These are phyloP conservation scores for Pseudogymnoascus sp. DNA, from an alignment of 2,329 filamentous ascomycete species.

Conservation along the genomic window DNA sequence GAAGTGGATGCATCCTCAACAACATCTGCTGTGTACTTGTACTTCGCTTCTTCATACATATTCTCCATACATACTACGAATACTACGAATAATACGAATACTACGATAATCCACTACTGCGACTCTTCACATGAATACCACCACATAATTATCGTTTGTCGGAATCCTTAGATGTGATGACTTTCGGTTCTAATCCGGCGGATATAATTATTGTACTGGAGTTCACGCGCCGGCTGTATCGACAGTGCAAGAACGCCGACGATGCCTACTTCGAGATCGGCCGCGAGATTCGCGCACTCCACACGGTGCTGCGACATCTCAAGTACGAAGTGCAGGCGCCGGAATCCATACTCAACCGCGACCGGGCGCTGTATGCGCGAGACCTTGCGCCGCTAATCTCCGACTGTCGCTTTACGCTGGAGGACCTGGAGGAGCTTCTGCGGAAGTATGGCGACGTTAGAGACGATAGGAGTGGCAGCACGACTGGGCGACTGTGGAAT, in stretches of 20 bases:
- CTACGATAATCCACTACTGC: background rate
- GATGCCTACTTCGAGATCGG: constrained; percentile 41
- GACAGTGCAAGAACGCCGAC: constrained; percentile 44
- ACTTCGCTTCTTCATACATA: background rate
- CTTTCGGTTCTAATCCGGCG: constrained; percentile 25
- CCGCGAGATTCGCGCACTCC: constrained; percentile 44
- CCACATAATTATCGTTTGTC: background rate
- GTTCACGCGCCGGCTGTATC: constrained; percentile 48
- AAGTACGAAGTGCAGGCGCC: constrained; percentile 50
- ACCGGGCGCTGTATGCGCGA: constrained; percentile 38
- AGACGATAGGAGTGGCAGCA: constrained; percentile 16
- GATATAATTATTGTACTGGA: constrained; percentile 49
- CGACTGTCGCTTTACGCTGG: constrained; percentile 48
- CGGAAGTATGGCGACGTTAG: constrained; percentile 35
- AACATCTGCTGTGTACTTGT: background rate
- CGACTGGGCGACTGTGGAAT: constrained; percentile 21
- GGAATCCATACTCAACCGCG: constrained; percentile 46
- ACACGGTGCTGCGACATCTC: constrained; percentile 50
- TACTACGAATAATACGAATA: constrained; percentile 3
- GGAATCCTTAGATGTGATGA: constrained; percentile 21
- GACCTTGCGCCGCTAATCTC: constrained; percentile 47
- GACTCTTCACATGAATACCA: constrained; percentile 6
- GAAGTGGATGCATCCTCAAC: constrained; percentile 3
- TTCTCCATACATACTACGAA: background rate
- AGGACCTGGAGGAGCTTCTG: constrained; percentile 47